Base-by-base conservation (phyloP, 164 flowering plant genomes). In the Berberis thunbergii region DNA sequence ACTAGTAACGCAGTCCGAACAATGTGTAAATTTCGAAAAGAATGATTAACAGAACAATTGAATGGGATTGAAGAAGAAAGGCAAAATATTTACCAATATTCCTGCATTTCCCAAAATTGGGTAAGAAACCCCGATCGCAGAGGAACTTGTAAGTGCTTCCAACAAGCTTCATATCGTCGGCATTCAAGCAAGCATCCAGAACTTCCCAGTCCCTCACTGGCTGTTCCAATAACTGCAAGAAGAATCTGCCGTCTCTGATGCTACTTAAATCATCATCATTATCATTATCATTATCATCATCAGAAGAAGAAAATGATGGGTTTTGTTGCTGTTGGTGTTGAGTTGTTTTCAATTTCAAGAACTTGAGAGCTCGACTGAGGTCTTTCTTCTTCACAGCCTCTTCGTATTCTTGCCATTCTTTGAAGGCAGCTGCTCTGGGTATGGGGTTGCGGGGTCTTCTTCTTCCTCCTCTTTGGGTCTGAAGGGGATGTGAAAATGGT, bases 141-240 rank as follows among this genome's bases (percentile, higher is more conserved):
- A 94, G 88, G 67, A 88, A 86, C 3, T 67, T 68, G 64, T 90
- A 94, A 26, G 98, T 83, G 64, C 72, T 75, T 0, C 75, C 85
- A 0, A 94, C 98, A 41, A 94, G 89, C 78, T 78, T 88, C 97
- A 94, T 86, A 68, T 94, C 93, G 75, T 88, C 92, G 0, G 98
- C 97, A 76, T 86, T 90, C 80, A 94, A 74, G 70, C 98, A 94
- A 43, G 98, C 74, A 70, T 90, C 96, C 49, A 94, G 62, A 3
- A 94, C 84, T 69, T 90, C 89, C 96, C 91, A 94, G 54, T 90
- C 91, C 71, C 95, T 83, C 73, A 72, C 81, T 44, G 46, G 45
- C 45, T 8, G 44, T 9, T n/a, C 54, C 4, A 54, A 61, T 6
- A 52, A 52, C 7, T 26, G 13, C 8, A 52, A 52, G 49, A 26